Base-by-base conservation (phyloP, 2,329 filamentous ascomycete genomes). In the Trichoderma sp. region DNA sequence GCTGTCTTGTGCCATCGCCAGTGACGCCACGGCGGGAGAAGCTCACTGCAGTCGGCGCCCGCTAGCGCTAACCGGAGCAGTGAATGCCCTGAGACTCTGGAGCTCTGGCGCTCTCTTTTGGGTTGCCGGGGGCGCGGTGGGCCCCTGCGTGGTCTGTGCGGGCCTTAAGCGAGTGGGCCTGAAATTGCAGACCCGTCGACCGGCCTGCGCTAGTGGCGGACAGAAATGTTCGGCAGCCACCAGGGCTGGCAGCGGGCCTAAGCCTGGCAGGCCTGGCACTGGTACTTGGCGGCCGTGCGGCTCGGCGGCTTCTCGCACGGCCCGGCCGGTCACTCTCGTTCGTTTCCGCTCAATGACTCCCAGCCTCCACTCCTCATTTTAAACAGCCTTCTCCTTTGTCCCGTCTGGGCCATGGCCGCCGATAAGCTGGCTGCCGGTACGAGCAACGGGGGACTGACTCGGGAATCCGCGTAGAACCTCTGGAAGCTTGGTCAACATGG, bases 121-220 rank as follows among this genome's bases (percentile, higher is more conserved):
- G 70, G 70, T 69, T 72, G 70, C 65, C 36, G 66, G 66, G 69
- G 63, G 57, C 58, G 43, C 34, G 58, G 65, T 72, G 64, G 70
- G 30, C 55, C 65, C 32, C 62, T 20, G 17, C 65, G 47, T 70
- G 73, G 70, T 72, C 74, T 71, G 73, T 73, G 74, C 73, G 65
- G 64, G 66, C 58, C 39, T 74, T 76, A 76, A 77, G 74, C 74
- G 73, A 77, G 75, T 77, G 75, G 76, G 75, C 58, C 73, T 67
- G 74, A 76, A 74, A 75, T 76, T 76, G 70, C 74, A 72, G 73
- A 66, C 72, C 68, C 72, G 63, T 67, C 72, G 63, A 73, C 74
- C 30, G 68, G 70, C 72, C 67, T 68, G 73, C 71, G 68, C 72
- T 74, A 70, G 62, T 62, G 62, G 58, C 71, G 59, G 71, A 69